These are phyloP conservation scores for Mycena pura DNA, from an alignment of 768 basidiomycete genomes.

Conservation along the genomic window DNA sequence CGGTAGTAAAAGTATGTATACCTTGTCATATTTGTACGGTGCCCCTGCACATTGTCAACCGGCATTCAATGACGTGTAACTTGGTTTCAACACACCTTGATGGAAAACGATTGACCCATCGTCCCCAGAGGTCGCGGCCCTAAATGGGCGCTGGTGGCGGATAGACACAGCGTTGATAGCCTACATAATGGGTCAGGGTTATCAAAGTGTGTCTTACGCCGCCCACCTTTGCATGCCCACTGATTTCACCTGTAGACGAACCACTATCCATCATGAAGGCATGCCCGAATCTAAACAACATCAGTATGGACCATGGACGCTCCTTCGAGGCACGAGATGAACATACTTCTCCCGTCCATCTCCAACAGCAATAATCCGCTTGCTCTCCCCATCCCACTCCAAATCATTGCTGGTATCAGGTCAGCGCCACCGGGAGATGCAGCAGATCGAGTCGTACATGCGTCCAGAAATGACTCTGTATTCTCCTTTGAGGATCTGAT, in stretches of 20 bases:
- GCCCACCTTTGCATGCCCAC: slow-evolving; percentile 85
- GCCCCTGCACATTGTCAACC: slow-evolving; percentile 51
- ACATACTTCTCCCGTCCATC: slow-evolving; percentile 88
- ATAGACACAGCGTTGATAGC: slow-evolving; percentile 89
- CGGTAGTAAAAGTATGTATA: slow-evolving; percentile 23
- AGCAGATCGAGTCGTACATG: slow-evolving; percentile 56
- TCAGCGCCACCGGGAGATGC: background rate
- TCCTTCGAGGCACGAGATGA: background rate
- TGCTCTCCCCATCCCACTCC: slow-evolving; percentile 96
- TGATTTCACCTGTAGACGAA: slow-evolving; percentile 85
- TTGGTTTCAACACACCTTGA: slow-evolving; percentile 55
- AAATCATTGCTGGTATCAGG: slow-evolving; percentile 76
- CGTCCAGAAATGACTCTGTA: slow-evolving; percentile 76
- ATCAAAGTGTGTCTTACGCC: background rate
- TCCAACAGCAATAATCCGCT: slow-evolving; percentile 93
- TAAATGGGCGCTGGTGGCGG: slow-evolving; percentile 87
- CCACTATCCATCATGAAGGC: slow-evolving; percentile 88
- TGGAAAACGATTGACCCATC: slow-evolving; percentile 85
- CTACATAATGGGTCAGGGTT: slow-evolving; percentile 41
- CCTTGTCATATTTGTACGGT: slow-evolving; percentile 92
- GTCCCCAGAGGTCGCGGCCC: slow-evolving; percentile 89
- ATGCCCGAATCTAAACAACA: slow-evolving; percentile 71
- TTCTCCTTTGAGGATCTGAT: slow-evolving; percentile 82
- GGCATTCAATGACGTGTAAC: background rate
- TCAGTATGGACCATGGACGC: background rate